These are phyloP conservation scores for Ceratocystis colombiana DNA, from an alignment of 2,329 filamentous ascomycete genomes.

Conservation along the genomic window DNA sequence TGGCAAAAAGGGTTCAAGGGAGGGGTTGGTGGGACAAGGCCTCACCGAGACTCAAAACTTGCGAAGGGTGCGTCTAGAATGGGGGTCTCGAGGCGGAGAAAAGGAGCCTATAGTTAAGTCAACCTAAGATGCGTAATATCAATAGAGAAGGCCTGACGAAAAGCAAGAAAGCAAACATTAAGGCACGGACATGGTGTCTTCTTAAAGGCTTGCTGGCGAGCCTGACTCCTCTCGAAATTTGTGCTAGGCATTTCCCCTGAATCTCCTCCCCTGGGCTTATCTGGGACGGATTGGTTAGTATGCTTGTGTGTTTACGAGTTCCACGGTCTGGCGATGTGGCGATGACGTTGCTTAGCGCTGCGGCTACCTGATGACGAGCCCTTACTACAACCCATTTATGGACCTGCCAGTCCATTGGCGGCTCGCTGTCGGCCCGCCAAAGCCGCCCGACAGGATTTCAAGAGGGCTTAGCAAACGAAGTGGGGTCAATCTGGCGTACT, in stretches of 20 bases:
- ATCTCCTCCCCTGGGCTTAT: background rate
- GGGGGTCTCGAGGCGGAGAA: background rate
- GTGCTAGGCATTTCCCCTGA: background rate
- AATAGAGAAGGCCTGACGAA: no score
- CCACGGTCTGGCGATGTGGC: background rate
- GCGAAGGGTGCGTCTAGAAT: background rate
- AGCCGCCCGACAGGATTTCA: background rate
- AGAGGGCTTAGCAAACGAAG: background rate
- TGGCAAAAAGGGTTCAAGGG: background rate
- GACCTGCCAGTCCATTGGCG: background rate
- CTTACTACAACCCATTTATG: background rate
- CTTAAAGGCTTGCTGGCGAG: background rate
- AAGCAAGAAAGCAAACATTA: background rate
- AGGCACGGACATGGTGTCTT: background rate
- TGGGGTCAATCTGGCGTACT: background rate
- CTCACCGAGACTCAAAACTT: background rate
- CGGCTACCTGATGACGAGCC: slow-evolving; percentile 1
- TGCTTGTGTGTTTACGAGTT: background rate
- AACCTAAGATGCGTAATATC: background rate
- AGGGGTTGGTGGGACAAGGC: slow-evolving; percentile 5
- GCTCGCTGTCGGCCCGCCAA: background rate
- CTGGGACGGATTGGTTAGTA: background rate
- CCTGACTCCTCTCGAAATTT: background rate
- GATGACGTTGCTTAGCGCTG: slow-evolving; percentile 11
- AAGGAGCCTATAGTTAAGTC: background rate